Conservation (phyloP, 1,284 basidiomycete genomes). For the Pisolithus thermaeus region DNA sequence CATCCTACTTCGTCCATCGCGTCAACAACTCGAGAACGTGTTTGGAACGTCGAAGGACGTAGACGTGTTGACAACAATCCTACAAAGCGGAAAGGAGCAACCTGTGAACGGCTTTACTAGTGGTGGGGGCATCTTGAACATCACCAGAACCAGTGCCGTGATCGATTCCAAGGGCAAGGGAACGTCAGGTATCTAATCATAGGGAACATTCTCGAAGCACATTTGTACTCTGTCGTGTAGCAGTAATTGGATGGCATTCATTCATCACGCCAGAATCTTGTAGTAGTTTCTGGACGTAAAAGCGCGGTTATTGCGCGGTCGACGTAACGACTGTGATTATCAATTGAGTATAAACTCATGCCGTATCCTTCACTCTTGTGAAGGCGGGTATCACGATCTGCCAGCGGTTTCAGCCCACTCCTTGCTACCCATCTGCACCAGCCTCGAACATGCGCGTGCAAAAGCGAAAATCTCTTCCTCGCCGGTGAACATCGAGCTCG, state of each 20-base stretch:
- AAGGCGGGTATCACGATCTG: not conserved
- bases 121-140: slow-evolving; percentile 21
- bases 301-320: too few relatives aligned
- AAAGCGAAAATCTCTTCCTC: slow-evolving; percentile 96
- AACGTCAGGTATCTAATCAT: slow-evolving; percentile 20
- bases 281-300: too few relatives aligned
- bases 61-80: slow-evolving; percentile 54
- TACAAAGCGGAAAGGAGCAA: slow-evolving; percentile 59
- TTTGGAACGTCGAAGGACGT: slow-evolving; percentile 63
- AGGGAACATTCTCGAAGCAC: not conserved
- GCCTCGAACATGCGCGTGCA: slow-evolving; percentile 83
- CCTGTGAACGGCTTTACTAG: slow-evolving; percentile 38
- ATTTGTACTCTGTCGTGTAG: too few relatives aligned
- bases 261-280: too few relatives aligned
- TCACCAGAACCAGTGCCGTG: slow-evolving; percentile 36
- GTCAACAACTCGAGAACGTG: slow-evolving; percentile 68
- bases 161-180: slow-evolving; percentile 39
- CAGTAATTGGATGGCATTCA: too few relatives aligned
- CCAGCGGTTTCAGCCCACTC: slow-evolving; percentile 76
- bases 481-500: slow-evolving; percentile 84
- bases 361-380: too few relatives aligned
- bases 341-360: too few relatives aligned
- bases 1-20: slow-evolving; percentile 60
- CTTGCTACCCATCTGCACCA: slow-evolving; percentile 88
- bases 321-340: too few relatives aligned